Conservation (phyloP, 371 early-diverging fungal genomes). For the Mucor saturninus region DNA sequence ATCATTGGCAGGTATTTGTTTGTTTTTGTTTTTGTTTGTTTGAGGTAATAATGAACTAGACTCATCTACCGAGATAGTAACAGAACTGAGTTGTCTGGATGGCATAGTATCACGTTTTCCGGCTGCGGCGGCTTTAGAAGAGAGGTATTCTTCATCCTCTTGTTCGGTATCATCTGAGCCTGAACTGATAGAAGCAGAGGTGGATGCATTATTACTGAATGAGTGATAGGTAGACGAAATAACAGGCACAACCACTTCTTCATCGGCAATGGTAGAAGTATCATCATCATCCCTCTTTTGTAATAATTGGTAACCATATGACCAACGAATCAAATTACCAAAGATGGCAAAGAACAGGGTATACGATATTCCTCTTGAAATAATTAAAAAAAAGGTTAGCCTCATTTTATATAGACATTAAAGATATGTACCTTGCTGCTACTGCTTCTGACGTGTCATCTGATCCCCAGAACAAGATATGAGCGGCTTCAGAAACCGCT, state of each 20-base stretch:
- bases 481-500: slow-evolving; percentile 67
- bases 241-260: slow-evolving; percentile 6
- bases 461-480: slow-evolving; percentile 61
- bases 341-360: slow-evolving; percentile 77
- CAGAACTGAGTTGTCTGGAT: slow-evolving; percentile 21
- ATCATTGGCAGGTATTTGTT: slow-evolving; percentile 1
- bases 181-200: slow-evolving; percentile 1
- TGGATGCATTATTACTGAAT: background rate
- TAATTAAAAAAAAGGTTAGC: background rate
- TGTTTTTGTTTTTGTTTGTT: slow-evolving; percentile 10
- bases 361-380: slow-evolving; percentile 71
- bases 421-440: slow-evolving; percentile 64
- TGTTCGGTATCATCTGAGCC: background rate
- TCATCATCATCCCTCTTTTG: slow-evolving; percentile 35
- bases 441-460: slow-evolving; percentile 66
- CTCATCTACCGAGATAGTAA: slow-evolving; percentile 19
- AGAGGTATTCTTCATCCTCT: background rate
- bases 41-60: slow-evolving; percentile 12
- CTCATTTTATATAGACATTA: too few relatives aligned
- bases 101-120: slow-evolving; percentile 12
- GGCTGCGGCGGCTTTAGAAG: background rate
- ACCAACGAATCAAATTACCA: slow-evolving; percentile 79
- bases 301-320: slow-evolving; percentile 72
- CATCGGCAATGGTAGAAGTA: slow-evolving; percentile 22
- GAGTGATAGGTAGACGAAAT: slow-evolving; percentile 6